phyloP scores from a whole-genome alignment of 805 yeast species.

The Saturnispora mendoncae region DNA sequence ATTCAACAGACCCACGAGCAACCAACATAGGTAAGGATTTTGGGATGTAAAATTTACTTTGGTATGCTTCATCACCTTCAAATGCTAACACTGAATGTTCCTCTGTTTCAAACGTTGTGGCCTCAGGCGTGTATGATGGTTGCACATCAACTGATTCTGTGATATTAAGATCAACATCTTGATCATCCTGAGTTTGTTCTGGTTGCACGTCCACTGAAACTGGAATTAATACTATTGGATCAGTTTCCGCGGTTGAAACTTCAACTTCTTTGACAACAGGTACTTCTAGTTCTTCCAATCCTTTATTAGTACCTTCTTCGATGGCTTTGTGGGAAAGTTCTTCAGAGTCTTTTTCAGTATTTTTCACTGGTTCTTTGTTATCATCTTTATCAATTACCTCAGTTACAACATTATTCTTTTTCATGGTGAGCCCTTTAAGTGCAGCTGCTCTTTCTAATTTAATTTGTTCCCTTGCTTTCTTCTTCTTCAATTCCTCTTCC shows the following conservation, averaged over 20 bases:
- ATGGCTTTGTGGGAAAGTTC: not conserved
- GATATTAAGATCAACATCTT: not conserved
- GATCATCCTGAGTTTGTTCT: not conserved
- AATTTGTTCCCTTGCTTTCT: too few species aligned
- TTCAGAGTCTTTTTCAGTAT: not conserved
- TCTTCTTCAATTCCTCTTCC: too few species aligned
- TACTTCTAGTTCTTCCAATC: not conserved
- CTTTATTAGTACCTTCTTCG: not conserved
- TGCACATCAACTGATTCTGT: not conserved
- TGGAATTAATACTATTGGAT: not conserved
- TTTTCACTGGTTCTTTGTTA: not conserved
- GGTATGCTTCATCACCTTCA: constrained; percentile 23
- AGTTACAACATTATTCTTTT: too few species aligned
- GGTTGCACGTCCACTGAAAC: not conserved
- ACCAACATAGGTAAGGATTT: constrained; percentile 19
- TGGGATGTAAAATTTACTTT: constrained; percentile 20
- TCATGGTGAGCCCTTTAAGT: too few species aligned
- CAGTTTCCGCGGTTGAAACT: not conserved
- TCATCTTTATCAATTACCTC: not conserved
- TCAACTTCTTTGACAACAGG: not conserved
- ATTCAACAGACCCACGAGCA: constrained; percentile 17
- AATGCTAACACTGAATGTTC: constrained; percentile 9
- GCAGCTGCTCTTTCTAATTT: too few species aligned
- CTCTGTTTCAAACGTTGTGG: not conserved
- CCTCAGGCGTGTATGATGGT: not conserved